These are phyloP conservation scores for Incumbomyces delicatus DNA, from an alignment of 2,329 filamentous ascomycete species.

Conservation along the genomic window DNA sequence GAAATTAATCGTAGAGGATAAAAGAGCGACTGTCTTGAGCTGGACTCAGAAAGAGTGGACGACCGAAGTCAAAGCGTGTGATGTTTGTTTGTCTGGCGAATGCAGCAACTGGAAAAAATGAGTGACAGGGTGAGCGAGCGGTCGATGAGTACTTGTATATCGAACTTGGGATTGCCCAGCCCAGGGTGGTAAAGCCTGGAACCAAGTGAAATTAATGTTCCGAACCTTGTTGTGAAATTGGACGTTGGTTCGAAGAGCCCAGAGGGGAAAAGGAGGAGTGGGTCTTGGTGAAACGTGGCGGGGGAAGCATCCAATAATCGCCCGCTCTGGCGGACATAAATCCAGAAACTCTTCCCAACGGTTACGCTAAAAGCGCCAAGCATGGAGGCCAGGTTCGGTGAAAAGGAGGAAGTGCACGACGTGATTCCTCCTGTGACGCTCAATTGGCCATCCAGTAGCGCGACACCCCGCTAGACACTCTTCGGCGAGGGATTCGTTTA, in stretches of 20 bases:
- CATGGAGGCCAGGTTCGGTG: neutral
- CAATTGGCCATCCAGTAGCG: neutral
- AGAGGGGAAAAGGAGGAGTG: conserved; percentile 7
- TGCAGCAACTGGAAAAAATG: conserved; percentile 1
- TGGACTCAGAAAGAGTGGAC: conserved; percentile 22
- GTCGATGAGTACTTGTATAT: conserved; percentile 1
- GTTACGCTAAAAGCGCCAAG: neutral
- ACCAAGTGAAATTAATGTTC: neutral
- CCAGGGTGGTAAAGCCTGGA: neutral
- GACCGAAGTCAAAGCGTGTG: conserved; percentile 19
- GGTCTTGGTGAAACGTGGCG: neutral
- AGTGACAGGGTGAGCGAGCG: neutral
- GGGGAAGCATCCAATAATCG: neutral
- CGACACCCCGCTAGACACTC: neutral
- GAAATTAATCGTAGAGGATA: conserved; percentile 5
- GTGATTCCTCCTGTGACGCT: neutral
- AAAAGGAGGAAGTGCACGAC: conserved; percentile 4
- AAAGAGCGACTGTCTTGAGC: conserved; percentile 19
- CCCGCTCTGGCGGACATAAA: neutral
- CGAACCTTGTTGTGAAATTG: conserved; percentile 2
- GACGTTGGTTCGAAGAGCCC: neutral
- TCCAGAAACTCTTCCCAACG: neutral
- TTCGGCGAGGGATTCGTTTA: too few relatives aligned
- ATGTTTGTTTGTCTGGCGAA: conserved; percentile 4
- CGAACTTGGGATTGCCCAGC: neutral